Evolutionary conservation across 169 alveolate genomes (phyloP).

Genomic region (Plasmodium ovale): DNA sequence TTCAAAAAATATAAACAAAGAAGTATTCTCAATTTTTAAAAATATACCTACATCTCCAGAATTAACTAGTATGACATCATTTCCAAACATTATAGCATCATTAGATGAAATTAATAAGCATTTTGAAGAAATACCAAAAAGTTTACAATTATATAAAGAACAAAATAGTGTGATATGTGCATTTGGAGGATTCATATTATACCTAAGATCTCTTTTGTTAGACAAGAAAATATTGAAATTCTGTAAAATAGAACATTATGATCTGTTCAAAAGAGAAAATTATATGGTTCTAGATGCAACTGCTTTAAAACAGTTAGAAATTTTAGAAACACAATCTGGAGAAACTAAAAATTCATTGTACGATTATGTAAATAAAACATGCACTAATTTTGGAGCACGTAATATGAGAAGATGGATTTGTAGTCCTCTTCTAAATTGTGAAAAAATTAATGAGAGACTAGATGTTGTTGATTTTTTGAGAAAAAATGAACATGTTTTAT

Average conservation of each 20-base stretch:
- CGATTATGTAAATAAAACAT: conserved; percentile 93
- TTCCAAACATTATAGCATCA: conserved; percentile 48
- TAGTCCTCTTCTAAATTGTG: conserved; percentile 91
- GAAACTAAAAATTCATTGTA: conserved; percentile 85
- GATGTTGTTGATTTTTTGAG: conserved; percentile 93
- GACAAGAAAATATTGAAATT: conserved; percentile 51
- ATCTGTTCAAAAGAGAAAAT: conserved; percentile 44
- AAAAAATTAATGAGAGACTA: conserved; percentile 91
- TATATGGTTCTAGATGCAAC: conserved; percentile 84
- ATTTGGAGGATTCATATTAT: conserved; percentile 56
- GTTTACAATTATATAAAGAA: conserved; percentile 48
- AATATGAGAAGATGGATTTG: conserved; percentile 95
- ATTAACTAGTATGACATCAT: conserved; percentile 29
- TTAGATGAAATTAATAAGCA: conserved; percentile 59
- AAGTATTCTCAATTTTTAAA: conserved; percentile 62
- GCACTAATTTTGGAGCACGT: conserved; percentile 96
- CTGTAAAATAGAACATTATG: conserved; percentile 66
- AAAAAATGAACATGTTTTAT: conserved; percentile 81
- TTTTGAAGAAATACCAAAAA: conserved; percentile 48
- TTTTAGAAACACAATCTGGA: conserved; percentile 88
- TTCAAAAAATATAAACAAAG: conserved; percentile 78
- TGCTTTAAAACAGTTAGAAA: conserved; percentile 89
- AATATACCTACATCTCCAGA: conserved; percentile 78
- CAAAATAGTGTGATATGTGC: conserved; percentile 66
- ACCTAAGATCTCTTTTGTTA: conserved; percentile 37